Percentiles rank a stretch among this genome's conserved stretches.
These are phyloP conservation scores for Simplicillium sp. DNA, from an alignment of 2,329 filamentous ascomycete genomes.

Conservation along the genomic window DNA sequence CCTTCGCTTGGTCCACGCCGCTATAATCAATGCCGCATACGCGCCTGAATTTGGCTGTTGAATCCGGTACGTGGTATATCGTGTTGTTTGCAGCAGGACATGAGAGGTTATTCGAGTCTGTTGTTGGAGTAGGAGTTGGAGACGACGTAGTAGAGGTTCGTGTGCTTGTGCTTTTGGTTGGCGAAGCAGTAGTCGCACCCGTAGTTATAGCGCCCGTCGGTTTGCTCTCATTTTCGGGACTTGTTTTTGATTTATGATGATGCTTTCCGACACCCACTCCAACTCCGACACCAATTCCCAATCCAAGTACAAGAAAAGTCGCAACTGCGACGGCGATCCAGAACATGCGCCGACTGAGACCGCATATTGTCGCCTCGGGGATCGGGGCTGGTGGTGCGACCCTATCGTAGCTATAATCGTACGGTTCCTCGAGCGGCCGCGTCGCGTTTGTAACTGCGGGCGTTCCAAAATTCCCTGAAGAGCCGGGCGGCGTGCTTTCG, in stretches of 20 bases:
- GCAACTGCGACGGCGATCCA: neutral
- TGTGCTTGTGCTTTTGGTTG: conserved; percentile 6
- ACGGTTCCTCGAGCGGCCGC: conserved; percentile 1
- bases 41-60: conserved; percentile 29
- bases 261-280: conserved; percentile 6
- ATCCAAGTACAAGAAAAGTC: neutral
- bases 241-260: too few species aligned
- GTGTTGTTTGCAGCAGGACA: conserved; percentile 36
- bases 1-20: conserved; percentile 20
- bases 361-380: conserved; percentile 12
- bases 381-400: conserved; percentile 13
- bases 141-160: conserved; percentile 11
- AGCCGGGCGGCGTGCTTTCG: conserved; percentile 24
- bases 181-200: too few species aligned
- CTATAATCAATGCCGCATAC: conserved; percentile 36
- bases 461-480: conserved; percentile 8
- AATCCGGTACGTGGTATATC: conserved; percentile 28
- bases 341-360: conserved; percentile 14
- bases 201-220: too few species aligned
- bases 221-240: too few species aligned
- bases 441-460: conserved; percentile 6
- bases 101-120: conserved; percentile 14
- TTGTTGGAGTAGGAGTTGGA: conserved; percentile 12
- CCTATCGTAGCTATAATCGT: conserved; percentile 16
- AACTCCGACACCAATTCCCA: neutral